Evolutionary conservation across 2,329 filamentous ascomycete species (phyloP).

Genomic region (Calonectria henricotiae): DNA sequence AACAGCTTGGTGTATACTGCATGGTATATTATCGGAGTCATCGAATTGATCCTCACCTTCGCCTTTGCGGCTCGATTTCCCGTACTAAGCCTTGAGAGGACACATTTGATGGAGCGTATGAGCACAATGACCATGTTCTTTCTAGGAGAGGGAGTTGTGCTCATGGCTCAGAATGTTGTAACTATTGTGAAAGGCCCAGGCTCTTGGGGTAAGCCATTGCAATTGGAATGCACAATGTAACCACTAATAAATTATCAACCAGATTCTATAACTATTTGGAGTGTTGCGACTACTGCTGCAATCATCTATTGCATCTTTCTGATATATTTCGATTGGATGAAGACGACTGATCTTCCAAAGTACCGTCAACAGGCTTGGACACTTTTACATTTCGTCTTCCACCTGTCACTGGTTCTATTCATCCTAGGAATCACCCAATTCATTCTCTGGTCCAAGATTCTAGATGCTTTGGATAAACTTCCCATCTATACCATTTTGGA

Average conservation of each 20-base stretch:
- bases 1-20: not conserved
- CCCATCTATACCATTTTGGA: not conserved
- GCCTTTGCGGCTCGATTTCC: not conserved
- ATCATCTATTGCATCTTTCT: slow-evolving; percentile 4
- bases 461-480: too few species aligned
- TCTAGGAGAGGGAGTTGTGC: not conserved
- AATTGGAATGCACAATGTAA: too few species aligned
- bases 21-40: not conserved
- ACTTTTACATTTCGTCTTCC: not conserved
- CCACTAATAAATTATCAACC: not conserved
- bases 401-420: not conserved
- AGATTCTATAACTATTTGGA: not conserved
- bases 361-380: not conserved
- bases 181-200: not conserved
- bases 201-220: not conserved
- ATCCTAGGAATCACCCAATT: not conserved
- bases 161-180: not conserved
- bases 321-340: not conserved
- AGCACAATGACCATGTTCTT: slow-evolving; percentile 8
- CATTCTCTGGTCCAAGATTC: not conserved
- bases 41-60: not conserved
- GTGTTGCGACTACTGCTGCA: not conserved
- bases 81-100: not conserved
- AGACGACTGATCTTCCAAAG: not conserved
- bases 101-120: slow-evolving; percentile 5